These are phyloP conservation scores for Carex scoparia DNA, from an alignment of 176 grass and related monocot species.

Conservation along the genomic window DNA sequence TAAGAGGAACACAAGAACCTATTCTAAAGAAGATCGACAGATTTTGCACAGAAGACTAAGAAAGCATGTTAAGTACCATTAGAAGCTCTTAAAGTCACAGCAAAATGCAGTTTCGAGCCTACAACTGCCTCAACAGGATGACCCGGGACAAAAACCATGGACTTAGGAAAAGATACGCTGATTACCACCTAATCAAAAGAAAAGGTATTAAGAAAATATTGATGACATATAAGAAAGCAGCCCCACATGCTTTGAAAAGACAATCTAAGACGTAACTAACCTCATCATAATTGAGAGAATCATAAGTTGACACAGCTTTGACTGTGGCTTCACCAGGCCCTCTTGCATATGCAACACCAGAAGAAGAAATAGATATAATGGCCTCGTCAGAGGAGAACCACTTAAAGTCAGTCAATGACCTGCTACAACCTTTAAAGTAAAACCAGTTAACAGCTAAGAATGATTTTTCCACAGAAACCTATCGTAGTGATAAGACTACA, in stretches of 20 bases:
- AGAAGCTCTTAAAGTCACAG: slow-evolving; percentile 60
- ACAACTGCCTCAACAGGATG: slow-evolving; percentile 86
- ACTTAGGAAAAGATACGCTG: slow-evolving; percentile 67
- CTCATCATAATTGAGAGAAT: slow-evolving; percentile 79
- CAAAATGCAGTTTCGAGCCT: slow-evolving; percentile 69
- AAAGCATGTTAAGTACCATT: slow-evolving; percentile 47
- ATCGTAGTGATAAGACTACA: neutral
- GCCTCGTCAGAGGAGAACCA: slow-evolving; percentile 69
- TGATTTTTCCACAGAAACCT: neutral
- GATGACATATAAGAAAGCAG: neutral
- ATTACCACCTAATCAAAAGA: slow-evolving; percentile 47
- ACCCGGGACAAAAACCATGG: slow-evolving; percentile 57
- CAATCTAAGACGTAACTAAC: slow-evolving; percentile 35
- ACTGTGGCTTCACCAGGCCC: slow-evolving; percentile 72
- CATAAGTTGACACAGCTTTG: slow-evolving; percentile 69
- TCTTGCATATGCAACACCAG: slow-evolving; percentile 45
- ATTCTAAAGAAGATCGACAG: neutral
- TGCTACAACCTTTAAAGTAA: slow-evolving; percentile 70
- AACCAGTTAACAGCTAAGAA: slow-evolving; percentile 22
- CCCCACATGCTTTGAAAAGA: neutral
- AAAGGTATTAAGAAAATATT: slow-evolving; percentile 18
- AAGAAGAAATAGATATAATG: slow-evolving; percentile 66
- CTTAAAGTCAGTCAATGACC: slow-evolving; percentile 55
- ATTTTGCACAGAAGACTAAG: neutral
- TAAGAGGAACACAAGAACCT: neutral